These are phyloP conservation scores for Dicorynia guianensis DNA, from an alignment of 306 rosid species.

Conservation along the genomic window DNA sequence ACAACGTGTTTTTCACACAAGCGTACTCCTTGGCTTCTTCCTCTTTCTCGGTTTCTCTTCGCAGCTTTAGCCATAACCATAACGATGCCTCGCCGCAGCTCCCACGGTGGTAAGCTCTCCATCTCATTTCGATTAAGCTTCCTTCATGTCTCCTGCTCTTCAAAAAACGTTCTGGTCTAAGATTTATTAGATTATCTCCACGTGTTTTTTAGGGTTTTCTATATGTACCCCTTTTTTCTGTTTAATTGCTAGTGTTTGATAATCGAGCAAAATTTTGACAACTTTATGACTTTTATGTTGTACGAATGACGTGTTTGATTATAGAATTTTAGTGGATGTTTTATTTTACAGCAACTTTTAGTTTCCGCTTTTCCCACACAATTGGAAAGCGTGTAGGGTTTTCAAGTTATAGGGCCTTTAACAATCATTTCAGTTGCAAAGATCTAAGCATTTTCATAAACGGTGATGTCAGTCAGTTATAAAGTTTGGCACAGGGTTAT, in stretches of 20 bases:
- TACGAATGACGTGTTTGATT: neutral
- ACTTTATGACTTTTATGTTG: neutral
- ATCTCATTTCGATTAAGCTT: neutral
- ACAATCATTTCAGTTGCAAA: neutral
- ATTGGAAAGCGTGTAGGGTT: neutral
- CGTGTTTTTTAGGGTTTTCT: constrained; percentile 44
- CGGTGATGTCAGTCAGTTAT: neutral
- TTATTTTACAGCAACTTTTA: neutral
- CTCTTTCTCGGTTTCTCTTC: too few relatives aligned
- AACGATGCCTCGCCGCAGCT: constrained; percentile 55
- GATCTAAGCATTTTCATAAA: neutral
- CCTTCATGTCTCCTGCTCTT: neutral
- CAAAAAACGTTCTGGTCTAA: neutral
- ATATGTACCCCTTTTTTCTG: neutral
- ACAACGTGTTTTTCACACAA: too few relatives aligned
- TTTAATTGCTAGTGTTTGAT: neutral
- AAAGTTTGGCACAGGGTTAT: neutral
- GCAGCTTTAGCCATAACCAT: constrained; percentile 1
- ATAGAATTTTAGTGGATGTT: neutral
- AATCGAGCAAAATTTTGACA: neutral
- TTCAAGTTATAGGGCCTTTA: neutral
- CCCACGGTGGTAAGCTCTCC: constrained; percentile 42
- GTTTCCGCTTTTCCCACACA: constrained; percentile 14
- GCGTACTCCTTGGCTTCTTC: neutral
- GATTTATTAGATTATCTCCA: neutral